Evolutionary conservation across 371 early-diverging fungal species (phyloP), one percentile per base, ranked within the genome.

Genomic region (Sanchytrium tribonematis): DNA sequence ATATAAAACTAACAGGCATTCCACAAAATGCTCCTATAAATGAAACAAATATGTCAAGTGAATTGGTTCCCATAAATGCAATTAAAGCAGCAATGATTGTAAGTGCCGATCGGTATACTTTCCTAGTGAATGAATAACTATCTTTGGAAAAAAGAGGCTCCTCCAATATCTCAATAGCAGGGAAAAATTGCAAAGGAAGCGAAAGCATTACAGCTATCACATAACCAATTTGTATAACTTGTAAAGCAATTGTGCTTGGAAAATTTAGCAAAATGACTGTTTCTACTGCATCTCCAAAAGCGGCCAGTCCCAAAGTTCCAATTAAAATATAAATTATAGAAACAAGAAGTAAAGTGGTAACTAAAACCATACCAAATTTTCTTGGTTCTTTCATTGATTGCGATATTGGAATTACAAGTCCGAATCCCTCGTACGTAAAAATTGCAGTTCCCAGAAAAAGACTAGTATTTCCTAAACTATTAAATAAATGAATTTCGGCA

Each of bases 391-490:
- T 84, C 88, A 92, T 88, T 30, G 85, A 82, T 68, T 71, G 88
- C 84, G 30, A 87, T 85, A 71, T 91, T 12, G 93, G 93, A 71
- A 93, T 90, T 27, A 93, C 82, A 69, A 89, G 77, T 29, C 88
- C 92, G 80, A 74, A 88, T 87, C 93, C 93, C 77, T 93, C 93
- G 75, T 86, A 93, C 1, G 91, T 85, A 76, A 89, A 93, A 31
- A 93, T 87, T 69, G 92, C 90, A 29, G 93, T 93, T 30, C 93
- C 93, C 30, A 93, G 78, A 74, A 93, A 89, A 69, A 90, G 77
- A 1, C 89, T 81, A 74, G 86, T 90, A 30, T 80, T 74, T 17
- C 80, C 73, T 28, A 81, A 74, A 74, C 22, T 48, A 48, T 48
- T 48, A 48, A 48, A 48, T 22, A 48, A 48, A 12, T 48, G 5